Evolutionary conservation across 1,284 basidiomycete genomes (phyloP), one percentile per base, ranked within the genome.

Genomic region (Albatrellus sp.): DNA sequence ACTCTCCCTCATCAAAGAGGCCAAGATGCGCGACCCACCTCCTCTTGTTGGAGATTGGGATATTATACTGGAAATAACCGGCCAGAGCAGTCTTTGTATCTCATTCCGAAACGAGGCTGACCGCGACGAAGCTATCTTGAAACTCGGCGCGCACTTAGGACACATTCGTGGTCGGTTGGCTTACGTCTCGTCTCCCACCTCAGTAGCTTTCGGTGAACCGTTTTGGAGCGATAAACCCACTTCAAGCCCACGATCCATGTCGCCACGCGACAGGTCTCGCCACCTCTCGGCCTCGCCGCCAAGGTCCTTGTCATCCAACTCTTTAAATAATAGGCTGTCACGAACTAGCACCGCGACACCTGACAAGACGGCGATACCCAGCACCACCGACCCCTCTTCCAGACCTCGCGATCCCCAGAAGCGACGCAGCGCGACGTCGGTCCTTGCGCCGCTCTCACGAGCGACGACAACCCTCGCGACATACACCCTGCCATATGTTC

Each of bases 61-160:
- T 6, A 51, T 81, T 42, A 55, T 62, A 7, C 51, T 82, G 9
- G 62, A 70, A 42, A 60, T 80, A 10, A 63, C 68, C 33, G 75
- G 73, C 10, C 69, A 72, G 35, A 51, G 59, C 3, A 68, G 73
- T 46, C 50, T 80, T 29, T 60, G 60, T 19, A 70, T 84, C 48
- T 66, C 72, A 32, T 80, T 82, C 57, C 64, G 62, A 51, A 63
- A 60, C 8, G 53, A 57, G 17, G 55, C 60, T 6, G 51, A 62
- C 3, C 62, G 78, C 29, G 68, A 76, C 44, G 70, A 77, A 44
- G 73, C 66, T 1, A 48, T 72, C 6, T 48, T 54, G 12, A 57
- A 59, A 14, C 57, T 73, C 44, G 61, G 61, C 14, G 48, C 46
- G 8, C 49, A 51, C 17, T 43, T 53, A n/a, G 50, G 43, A 42